A percentile compares a stretch with the other conserved stretches of the same genome.
These are phyloP conservation scores for Trichoderma atroviride DNA, from an alignment of 2,329 filamentous ascomycete genomes.

Conservation along the genomic window DNA sequence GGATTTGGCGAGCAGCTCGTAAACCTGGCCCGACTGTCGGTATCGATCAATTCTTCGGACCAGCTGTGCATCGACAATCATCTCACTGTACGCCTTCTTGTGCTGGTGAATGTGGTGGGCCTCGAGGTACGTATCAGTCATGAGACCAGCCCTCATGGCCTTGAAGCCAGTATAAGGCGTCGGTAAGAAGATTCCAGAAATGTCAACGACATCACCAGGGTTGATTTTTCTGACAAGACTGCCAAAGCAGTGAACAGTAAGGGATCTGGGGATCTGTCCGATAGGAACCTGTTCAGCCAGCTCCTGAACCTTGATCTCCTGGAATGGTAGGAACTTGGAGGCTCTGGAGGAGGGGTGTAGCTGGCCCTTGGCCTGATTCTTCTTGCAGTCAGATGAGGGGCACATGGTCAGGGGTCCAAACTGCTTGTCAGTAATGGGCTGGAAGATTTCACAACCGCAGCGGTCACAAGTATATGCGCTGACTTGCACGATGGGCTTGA, in stretches of 20 bases:
- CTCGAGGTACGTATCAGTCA: constrained; percentile 96
- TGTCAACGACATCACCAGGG: constrained; percentile 91
- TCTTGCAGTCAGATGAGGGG: constrained; percentile 84
- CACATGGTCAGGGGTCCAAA: constrained; percentile 87
- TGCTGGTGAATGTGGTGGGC: constrained; percentile 92
- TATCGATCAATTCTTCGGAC: constrained; percentile 84
- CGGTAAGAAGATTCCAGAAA: constrained; percentile 93
- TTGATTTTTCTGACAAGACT: constrained; percentile 83
- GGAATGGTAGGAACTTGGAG: constrained; percentile 95
- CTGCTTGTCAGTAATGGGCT: constrained; percentile 88
- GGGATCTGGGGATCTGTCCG: constrained; percentile 89
- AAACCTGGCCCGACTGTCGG: constrained; percentile 84
- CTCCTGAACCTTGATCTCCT: constrained; percentile 98
- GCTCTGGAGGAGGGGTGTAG: constrained; percentile 93
- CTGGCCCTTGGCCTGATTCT: constrained; percentile 90
- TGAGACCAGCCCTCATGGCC: constrained; percentile 91
- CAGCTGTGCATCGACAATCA: constrained; percentile 78
- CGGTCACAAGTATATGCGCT: constrained; percentile 97
- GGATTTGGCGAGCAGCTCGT: constrained; percentile 92
- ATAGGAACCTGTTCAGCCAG: constrained; percentile 99
- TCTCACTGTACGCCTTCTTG: constrained; percentile 96
- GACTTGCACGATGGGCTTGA: constrained; percentile 96
- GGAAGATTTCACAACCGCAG: constrained; percentile 96
- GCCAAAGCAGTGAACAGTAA: constrained; percentile 89
- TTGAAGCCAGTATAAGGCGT: constrained; percentile 99